Evolutionary conservation across 1,284 basidiomycete genomes (phyloP).

Genomic region (Polyporus tsugae): DNA sequence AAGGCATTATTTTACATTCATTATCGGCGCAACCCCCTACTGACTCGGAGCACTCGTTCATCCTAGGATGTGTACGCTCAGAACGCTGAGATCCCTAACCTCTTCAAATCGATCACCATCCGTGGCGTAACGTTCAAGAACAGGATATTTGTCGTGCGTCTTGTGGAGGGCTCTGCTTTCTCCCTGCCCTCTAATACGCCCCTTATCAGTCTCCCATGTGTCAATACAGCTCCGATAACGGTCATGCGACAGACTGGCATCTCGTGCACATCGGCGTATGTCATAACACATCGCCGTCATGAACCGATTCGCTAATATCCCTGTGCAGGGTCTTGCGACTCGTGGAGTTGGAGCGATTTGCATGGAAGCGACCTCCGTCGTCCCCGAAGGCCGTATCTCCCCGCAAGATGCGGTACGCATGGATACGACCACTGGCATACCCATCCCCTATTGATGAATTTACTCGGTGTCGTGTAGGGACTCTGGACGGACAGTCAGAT

Average conservation of each 20-base stretch:
- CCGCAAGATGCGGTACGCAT: conserved; percentile 46
- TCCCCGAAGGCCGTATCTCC: conserved; percentile 70
- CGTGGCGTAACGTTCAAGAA: conserved; percentile 76
- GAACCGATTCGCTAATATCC: background rate
- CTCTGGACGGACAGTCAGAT: conserved; percentile 85
- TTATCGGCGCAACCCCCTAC: background rate
- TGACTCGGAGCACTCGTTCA: background rate
- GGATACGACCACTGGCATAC: background rate
- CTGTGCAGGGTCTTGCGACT: conserved; percentile 58
- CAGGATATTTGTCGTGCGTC: conserved; percentile 62
- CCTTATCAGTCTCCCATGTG: conserved; percentile 77
- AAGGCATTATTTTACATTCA: conserved; percentile 40
- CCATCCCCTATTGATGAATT: background rate
- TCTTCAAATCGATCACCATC: conserved; percentile 77
- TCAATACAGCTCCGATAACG: conserved; percentile 77
- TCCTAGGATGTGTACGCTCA: conserved; percentile 51
- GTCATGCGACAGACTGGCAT: conserved; percentile 83
- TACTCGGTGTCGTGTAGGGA: conserved; percentile 47
- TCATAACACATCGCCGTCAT: conserved; percentile 15
- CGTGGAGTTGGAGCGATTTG: conserved; percentile 70
- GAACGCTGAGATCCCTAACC: conserved; percentile 57
- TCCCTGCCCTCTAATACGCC: background rate
- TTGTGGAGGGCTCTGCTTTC: too few relatives aligned
- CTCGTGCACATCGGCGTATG: conserved; percentile 70
- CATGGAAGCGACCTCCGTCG: conserved; percentile 65